Conservation (phyloP, 768 basidiomycete genomes). For the Amanita exitialis region DNA sequence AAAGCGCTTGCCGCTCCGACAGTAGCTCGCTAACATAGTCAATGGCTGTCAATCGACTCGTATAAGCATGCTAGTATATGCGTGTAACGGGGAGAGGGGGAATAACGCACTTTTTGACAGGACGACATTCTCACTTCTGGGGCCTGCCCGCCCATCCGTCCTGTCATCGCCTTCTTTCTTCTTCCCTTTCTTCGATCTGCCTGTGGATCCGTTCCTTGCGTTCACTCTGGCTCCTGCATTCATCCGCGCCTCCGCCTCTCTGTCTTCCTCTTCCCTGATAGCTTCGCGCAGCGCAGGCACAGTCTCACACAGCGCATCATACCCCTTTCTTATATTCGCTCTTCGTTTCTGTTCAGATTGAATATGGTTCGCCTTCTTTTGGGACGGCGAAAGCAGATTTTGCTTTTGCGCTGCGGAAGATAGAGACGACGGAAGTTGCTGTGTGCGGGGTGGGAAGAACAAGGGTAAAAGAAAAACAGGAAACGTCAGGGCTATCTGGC, state of each 20-base stretch:
- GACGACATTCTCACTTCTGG: constrained; percentile 86
- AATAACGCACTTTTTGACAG: constrained; percentile 69
- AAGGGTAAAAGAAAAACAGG: background rate
- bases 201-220: constrained; percentile 24
- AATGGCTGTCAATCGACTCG: constrained; percentile 46
- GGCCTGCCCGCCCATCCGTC: constrained; percentile 78
- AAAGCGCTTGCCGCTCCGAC: constrained; percentile 44
- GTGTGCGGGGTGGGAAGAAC: background rate
- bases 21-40: constrained; percentile 71
- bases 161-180: constrained; percentile 39
- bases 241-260: constrained; percentile 16
- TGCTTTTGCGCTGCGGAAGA: constrained; percentile 20
- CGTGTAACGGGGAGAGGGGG: constrained; percentile 1
- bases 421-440: constrained; percentile 2
- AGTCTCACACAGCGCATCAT: constrained; percentile 78
- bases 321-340: constrained; percentile 82
- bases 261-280: constrained; percentile 66
- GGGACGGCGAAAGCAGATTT: constrained; percentile 62
- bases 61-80: background rate
- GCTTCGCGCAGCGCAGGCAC: constrained; percentile 79
- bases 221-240: constrained; percentile 15
- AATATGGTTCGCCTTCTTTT: constrained; percentile 93
- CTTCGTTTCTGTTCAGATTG: constrained; percentile 91
- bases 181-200: constrained; percentile 29
- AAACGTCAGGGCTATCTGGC: background rate